phyloP scores from a whole-genome alignment of 2,329 filamentous ascomycete species.

The Massarina eburnea region DNA sequence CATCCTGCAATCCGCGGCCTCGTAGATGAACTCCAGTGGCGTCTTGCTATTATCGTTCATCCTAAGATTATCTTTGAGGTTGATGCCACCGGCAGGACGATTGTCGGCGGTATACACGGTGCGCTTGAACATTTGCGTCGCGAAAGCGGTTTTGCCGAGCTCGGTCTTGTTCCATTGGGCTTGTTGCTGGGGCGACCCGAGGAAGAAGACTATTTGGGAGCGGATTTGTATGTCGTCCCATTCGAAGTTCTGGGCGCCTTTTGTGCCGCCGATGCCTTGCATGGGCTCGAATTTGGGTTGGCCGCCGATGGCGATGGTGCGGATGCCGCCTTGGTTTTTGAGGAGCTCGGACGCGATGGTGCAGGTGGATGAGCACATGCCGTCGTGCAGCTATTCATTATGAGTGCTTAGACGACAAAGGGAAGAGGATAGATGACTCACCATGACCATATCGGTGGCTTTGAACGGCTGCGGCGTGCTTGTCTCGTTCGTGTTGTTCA shows the following conservation, averaged over 20 bases:
- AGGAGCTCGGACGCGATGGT: constrained; percentile 50
- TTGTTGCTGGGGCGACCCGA: constrained; percentile 33
- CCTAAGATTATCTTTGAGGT: constrained; percentile 42
- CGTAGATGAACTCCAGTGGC: constrained; percentile 46
- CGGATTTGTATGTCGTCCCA: constrained; percentile 38
- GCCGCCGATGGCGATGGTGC: constrained; percentile 48
- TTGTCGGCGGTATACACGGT: constrained; percentile 24
- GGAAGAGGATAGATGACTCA: constrained; percentile 4
- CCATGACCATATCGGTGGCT: constrained; percentile 45
- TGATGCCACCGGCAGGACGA: constrained; percentile 33
- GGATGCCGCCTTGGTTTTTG: constrained; percentile 47
- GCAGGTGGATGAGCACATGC: constrained; percentile 51
- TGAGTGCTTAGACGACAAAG: constrained; percentile 1
- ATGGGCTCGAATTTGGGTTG: constrained; percentile 45
- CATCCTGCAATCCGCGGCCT: constrained; percentile 45
- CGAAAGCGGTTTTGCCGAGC: constrained; percentile 35
- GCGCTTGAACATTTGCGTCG: constrained; percentile 36
- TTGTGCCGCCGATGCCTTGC: constrained; percentile 50
- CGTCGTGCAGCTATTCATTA: constrained; percentile 45
- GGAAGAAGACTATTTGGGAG: constrained; percentile 33
- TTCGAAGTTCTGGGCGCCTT: constrained; percentile 44
- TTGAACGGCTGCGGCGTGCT: constrained; percentile 39
- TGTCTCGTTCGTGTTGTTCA: constrained; percentile 31
- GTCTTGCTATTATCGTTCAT: constrained; percentile 40
- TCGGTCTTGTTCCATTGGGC: constrained; percentile 29